Percentiles rank a stretch among this genome's conserved stretches.
These are phyloP conservation scores for Pleurotus tuoliensis DNA, from an alignment of 768 basidiomycete genomes.

Conservation along the genomic window DNA sequence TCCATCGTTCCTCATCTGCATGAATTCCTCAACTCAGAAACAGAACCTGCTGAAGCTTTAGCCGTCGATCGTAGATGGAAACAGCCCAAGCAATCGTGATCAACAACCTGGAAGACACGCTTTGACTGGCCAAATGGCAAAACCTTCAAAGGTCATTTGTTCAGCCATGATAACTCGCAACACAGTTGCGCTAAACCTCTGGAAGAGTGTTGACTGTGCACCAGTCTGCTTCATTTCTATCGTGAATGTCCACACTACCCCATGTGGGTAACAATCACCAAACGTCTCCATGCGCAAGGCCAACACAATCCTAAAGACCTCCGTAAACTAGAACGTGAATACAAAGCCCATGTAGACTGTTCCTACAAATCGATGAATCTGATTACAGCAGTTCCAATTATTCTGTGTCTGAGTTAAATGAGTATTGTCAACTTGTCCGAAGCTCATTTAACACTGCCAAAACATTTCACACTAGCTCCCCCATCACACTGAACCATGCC, in stretches of 20 bases:
- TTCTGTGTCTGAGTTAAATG: no score
- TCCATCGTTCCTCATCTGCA: no score
- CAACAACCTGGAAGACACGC: no score
- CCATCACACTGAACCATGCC: no score
- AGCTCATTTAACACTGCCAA: no score
- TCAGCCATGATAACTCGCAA: background rate
- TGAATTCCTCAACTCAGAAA: no score
- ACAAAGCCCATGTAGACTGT: background rate
- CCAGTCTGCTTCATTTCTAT: slow-evolving; percentile 16
- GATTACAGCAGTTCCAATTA: no score
- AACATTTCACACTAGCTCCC: no score
- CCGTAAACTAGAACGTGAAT: slow-evolving; percentile 8
- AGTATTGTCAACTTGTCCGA: no score
- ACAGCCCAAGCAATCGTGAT: background rate
- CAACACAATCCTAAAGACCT: slow-evolving; percentile 4
- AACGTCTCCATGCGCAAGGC: slow-evolving; percentile 2
- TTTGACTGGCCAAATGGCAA: background rate
- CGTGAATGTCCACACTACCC: slow-evolving; percentile 19
- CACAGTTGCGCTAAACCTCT: background rate
- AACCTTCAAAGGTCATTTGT: background rate
- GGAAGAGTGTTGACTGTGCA: slow-evolving; percentile 16
- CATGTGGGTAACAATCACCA: slow-evolving; percentile 7
- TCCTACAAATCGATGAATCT: background rate
- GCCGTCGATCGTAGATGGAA: background rate
- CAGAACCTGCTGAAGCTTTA: background rate